Base-by-base conservation (phyloP, 1,284 basidiomycete species). In the Pascua guehoae region DNA sequence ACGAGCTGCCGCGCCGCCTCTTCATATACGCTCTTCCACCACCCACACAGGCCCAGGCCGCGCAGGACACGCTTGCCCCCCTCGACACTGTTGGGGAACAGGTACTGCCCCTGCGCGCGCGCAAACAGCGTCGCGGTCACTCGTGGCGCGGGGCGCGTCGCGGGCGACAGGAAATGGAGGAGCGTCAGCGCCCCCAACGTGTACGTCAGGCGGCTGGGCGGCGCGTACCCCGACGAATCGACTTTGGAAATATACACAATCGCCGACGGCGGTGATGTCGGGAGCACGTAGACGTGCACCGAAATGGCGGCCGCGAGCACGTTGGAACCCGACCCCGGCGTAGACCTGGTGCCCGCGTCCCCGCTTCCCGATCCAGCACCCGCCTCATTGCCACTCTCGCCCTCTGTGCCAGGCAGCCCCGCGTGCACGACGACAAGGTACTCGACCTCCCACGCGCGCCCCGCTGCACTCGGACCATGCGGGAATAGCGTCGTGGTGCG, bases 221-320 rank as follows among this genome's bases (percentile, higher is more conserved):
- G 54, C 17, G 65, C 43, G 66, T 89, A 91, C 0, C 94, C 94
- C 0, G 91, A 92, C 12, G 92, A 87, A 73, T 98, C 96, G 54
- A 97, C 86, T 77, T 98, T 98, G 50, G 90, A 89, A 47, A 98
- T 82, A 76, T 98, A 97, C 18, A 98, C 78, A 40, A 98, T 82
- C 1, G 85, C 86, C 54, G 83, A 84, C 12, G 56, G 45, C 0
- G 55, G 18, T 2, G 44, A 37, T 2, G 81, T 82, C 4, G 75
- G 73, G 37, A 77, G 65, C 46, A 85, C 84, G 80, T 92, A 97
- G 38, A 97, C 78, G 54, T 81, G 84, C 0, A 86, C 88, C 69
- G 95, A 91, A 61, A 98, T 83, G 1, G 87, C 95, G 8, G 86
- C 83, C 36, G 91, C 84, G 44, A 92, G 61, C 1, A 68, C 66